A percentile compares a stretch with the other conserved stretches of the same genome.
Evolutionary conservation across 1,284 basidiomycete species (phyloP).

Genomic region (Sporisorium sorghi): DNA sequence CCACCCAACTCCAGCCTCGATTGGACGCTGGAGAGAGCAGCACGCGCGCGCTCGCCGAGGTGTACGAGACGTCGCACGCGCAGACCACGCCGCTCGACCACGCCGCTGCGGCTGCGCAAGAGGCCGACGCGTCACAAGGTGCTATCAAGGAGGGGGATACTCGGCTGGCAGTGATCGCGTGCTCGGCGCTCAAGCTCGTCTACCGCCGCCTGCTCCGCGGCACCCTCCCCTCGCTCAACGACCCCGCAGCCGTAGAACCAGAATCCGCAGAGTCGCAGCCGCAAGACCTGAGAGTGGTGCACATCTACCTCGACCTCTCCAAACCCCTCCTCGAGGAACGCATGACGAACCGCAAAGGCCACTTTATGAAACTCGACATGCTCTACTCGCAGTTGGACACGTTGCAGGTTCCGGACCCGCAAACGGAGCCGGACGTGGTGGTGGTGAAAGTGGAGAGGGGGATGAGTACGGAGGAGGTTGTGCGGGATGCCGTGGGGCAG

Average conservation of each 20-base stretch:
- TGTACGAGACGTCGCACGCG: constrained; percentile 25
- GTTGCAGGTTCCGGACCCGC: constrained; percentile 77
- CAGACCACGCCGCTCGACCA: not conserved
- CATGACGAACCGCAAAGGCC: constrained; percentile 79
- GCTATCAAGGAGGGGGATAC: no score
- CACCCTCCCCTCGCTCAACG: constrained; percentile 60
- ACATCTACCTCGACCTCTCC: constrained; percentile 84
- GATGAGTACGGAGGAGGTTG: constrained; percentile 17
- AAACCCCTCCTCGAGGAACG: constrained; percentile 77
- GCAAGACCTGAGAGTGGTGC: constrained; percentile 73
- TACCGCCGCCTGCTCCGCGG: constrained; percentile 84
- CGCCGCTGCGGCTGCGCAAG: not conserved
- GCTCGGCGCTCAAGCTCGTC: constrained; percentile 83
- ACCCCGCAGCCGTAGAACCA: constrained; percentile 60
- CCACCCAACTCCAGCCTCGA: not conserved
- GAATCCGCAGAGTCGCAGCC: constrained; percentile 39
- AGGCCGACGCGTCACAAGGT: no score
- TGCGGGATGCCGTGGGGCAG: not conserved
- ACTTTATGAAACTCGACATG: constrained; percentile 92
- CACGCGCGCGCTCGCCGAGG: constrained; percentile 16
- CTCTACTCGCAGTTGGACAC: constrained; percentile 84
- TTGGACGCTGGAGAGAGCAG: no score
- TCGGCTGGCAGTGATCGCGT: constrained; percentile 78
- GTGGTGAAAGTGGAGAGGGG: constrained; percentile 12
- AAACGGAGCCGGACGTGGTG: constrained; percentile 22